phyloP scores from a whole-genome alignment of 345 rosid genomes.

The Eucalyptus marginata region DNA sequence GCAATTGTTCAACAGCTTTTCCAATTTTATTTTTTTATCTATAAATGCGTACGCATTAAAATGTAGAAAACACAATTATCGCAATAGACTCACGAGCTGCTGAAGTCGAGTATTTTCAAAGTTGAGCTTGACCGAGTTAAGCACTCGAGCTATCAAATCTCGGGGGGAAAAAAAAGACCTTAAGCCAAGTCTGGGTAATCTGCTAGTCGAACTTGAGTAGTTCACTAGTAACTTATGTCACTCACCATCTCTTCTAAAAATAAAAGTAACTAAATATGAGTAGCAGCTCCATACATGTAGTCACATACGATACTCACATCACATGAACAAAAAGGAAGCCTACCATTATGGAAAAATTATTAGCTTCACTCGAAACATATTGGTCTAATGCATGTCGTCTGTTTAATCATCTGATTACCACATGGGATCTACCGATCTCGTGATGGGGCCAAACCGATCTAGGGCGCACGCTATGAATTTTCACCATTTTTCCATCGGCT shows the following conservation, averaged over 20 bases:
- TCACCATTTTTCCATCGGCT: not conserved
- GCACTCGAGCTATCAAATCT: not conserved
- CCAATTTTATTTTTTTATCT: not conserved
- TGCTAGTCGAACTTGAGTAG: not conserved
- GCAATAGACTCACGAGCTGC: not conserved
- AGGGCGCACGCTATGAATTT: not conserved
- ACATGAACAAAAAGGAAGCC: not conserved
- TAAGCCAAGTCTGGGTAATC: not conserved
- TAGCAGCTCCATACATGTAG: not conserved
- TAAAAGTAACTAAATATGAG: not conserved
- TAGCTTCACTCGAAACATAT: not conserved
- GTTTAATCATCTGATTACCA: not conserved
- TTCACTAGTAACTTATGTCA: not conserved
- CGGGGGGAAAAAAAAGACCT: not conserved
- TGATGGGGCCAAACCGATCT: not conserved
- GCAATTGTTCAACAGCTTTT: not conserved
- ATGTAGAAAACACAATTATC: not conserved
- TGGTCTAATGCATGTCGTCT: not conserved
- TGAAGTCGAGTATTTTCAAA: not conserved
- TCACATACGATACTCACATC: not conserved
- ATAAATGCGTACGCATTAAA: not conserved
- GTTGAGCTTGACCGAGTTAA: not conserved
- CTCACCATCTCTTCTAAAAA: not conserved
- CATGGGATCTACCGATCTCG: not conserved
- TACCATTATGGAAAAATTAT: not conserved